Base-by-base conservation (phyloP, 2,329 filamentous ascomycete species). In the Diaporthe sp. region DNA sequence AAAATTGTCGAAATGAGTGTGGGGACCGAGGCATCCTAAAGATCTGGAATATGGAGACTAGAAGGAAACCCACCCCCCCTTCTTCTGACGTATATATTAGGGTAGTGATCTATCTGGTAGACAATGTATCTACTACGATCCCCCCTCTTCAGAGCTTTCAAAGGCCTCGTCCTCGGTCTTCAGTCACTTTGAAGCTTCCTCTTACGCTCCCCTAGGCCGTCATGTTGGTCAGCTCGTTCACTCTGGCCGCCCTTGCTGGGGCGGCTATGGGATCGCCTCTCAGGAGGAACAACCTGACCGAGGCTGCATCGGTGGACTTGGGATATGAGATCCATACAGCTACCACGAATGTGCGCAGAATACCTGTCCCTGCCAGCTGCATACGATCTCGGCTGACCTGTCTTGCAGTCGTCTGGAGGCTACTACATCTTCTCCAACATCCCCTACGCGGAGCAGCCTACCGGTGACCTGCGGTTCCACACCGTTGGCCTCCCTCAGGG, bases 381-480 rank as follows among this genome's bases (percentile, higher is more conserved):
- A n/a, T 15, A 42, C 28, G 47, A 15, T 12, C 39, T 61, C 6
- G 25, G 68, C 61, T 67, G 58, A 71, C 60, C 3, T n/a, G n/a
- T 20, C 10, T 13, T 1, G n/a, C 49, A 82, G 81, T 77, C 68
- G 44, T 82, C 81, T 34, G 81, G 82, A 7, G 73, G 79, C 53
- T 85, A 84, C 73, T 86, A 85, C 78, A 80, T 80, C 28, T 86
- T 86, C 78, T 82, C 79, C 70, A 85, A 85, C 71, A 82, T 86
- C 51, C 81, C 82, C 6, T 86, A 84, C 73, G 84, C 82, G 2
- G 79, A 81, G 31, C 81, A 84, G 44, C 84, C 85, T 1, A 73
- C 81, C 20, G 84, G 81, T 44, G 76, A 80, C n/a, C 78, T 83
- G 51, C 82, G 84, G 10, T 86, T 85, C 72, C 74, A 78, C 28